Conservation (phyloP, 768 basidiomycete genomes). For the Paxillus ammoniavirescens region DNA sequence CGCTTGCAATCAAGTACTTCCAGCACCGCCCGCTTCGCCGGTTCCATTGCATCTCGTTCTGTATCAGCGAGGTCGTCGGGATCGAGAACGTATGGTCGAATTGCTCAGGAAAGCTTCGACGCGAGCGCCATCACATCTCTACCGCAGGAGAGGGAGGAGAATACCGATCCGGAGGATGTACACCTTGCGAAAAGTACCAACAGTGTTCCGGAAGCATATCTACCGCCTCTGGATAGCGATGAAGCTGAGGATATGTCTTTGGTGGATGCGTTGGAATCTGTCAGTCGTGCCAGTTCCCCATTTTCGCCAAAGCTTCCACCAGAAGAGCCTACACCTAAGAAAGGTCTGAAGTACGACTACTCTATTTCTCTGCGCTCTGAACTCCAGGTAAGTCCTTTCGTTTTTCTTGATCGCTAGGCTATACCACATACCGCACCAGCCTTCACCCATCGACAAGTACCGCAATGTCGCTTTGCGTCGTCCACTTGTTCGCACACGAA, state of each 20-base stretch:
- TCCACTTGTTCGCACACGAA: conserved; percentile 50
- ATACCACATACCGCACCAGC: conserved; percentile 35
- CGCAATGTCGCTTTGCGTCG: conserved; percentile 61
- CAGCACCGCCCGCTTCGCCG: conserved; percentile 49
- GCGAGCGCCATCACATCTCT: conserved; percentile 56
- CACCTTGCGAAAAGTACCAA: conserved; percentile 43
- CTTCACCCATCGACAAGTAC: conserved; percentile 60
- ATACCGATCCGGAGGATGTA: conserved; percentile 37
- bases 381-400: conserved; percentile 44
- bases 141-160: conserved; percentile 36
- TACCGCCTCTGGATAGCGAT: conserved; percentile 46
- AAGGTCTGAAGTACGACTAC: conserved; percentile 44
- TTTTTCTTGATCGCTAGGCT: background rate
- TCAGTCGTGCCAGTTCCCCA: conserved; percentile 55
- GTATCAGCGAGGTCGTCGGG: conserved; percentile 31
- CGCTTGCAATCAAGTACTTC: conserved; percentile 51
- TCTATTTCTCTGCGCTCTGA: conserved; percentile 61
- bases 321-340: conserved; percentile 44
- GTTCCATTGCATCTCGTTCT: conserved; percentile 49
- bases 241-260: conserved; percentile 47
- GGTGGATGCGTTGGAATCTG: conserved; percentile 54
- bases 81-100: conserved; percentile 36
- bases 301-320: conserved; percentile 37
- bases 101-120: conserved; percentile 53
- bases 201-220: conserved; percentile 53